Conservation (phyloP, 2,329 filamentous ascomycete species). For the Ambrosiella xylebori region DNA sequence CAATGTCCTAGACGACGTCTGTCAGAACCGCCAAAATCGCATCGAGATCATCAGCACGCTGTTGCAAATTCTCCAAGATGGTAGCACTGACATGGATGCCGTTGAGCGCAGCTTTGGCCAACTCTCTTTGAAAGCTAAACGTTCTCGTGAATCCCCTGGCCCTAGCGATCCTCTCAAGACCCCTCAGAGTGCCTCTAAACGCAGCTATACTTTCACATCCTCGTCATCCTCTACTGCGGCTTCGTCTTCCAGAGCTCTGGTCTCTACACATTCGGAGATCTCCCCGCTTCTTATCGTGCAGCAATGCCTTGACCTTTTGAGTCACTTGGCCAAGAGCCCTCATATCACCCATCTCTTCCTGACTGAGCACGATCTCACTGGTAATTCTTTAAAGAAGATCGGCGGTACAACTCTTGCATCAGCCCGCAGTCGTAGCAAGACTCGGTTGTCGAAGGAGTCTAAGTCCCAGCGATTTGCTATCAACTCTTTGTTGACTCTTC, state of each 20-base stretch:
- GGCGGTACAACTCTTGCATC: constrained; percentile 38
- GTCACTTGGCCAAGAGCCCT: constrained; percentile 70
- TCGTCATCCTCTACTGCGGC: constrained; percentile 18
- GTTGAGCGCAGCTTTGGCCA: constrained; percentile 93
- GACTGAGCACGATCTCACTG: constrained; percentile 70
- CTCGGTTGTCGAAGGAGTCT: constrained; percentile 57
- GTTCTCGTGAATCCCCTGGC: constrained; percentile 44
- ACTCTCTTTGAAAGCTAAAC: constrained; percentile 77
- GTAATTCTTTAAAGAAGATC: constrained; percentile 58
- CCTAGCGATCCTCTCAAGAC: constrained; percentile 46
- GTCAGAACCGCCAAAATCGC: constrained; percentile 89
- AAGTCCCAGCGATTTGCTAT: constrained; percentile 78
- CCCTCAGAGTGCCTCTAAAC: constrained; percentile 55
- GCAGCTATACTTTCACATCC: constrained; percentile 37
- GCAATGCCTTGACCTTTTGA: constrained; percentile 76
- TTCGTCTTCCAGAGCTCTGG: constrained; percentile 18
- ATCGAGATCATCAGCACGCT: constrained; percentile 86
- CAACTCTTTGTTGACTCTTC: constrained; percentile 71
- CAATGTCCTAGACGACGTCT: constrained; percentile 76
- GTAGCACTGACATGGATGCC: constrained; percentile 79
- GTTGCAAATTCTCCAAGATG: constrained; percentile 86
- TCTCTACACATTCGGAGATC: constrained; percentile 54
- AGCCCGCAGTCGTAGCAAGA: constrained; percentile 11
- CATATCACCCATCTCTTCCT: constrained; percentile 86
- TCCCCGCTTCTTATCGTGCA: constrained; percentile 91